Percentiles rank a stretch among this genome's conserved stretches.
These are phyloP conservation scores for Dovyalis caffra DNA, from an alignment of 345 rosid species.

Conservation along the genomic window DNA sequence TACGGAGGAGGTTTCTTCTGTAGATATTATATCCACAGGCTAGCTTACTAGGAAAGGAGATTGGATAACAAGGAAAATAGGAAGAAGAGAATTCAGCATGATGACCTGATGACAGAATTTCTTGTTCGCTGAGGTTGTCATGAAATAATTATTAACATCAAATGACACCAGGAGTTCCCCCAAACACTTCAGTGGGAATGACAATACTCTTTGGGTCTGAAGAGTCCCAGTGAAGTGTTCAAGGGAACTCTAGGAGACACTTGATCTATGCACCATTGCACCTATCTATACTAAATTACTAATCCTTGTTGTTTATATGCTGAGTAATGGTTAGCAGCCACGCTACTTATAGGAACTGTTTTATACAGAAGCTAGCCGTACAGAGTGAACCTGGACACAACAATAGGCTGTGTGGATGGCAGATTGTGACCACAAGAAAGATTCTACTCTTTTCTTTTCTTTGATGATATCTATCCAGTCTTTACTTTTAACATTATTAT, in stretches of 20 bases:
- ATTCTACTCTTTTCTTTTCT: background rate
- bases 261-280: background rate
- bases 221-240: slow-evolving; percentile 51
- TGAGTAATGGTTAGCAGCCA: background rate
- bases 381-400: background rate
- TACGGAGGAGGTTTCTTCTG: no score
- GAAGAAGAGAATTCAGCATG: no score
- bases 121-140: background rate
- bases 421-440: background rate
- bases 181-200: slow-evolving; percentile 51
- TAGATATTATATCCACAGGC: no score
- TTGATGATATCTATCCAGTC: background rate
- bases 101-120: no score
- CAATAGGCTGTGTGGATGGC: background rate
- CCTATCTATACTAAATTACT: background rate
- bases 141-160: background rate
- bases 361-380: background rate
- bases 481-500: no score
- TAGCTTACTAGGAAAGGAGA: no score
- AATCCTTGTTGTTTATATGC: background rate
- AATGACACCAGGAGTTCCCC: slow-evolving; percentile 49
- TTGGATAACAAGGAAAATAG: no score
- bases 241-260: slow-evolving; percentile 42
- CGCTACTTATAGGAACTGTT: background rate
- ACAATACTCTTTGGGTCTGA: no score